These are phyloP conservation scores for Thalassiosira mediterranea DNA, from an alignment of 352 stramenopile species.

Conservation along the genomic window DNA sequence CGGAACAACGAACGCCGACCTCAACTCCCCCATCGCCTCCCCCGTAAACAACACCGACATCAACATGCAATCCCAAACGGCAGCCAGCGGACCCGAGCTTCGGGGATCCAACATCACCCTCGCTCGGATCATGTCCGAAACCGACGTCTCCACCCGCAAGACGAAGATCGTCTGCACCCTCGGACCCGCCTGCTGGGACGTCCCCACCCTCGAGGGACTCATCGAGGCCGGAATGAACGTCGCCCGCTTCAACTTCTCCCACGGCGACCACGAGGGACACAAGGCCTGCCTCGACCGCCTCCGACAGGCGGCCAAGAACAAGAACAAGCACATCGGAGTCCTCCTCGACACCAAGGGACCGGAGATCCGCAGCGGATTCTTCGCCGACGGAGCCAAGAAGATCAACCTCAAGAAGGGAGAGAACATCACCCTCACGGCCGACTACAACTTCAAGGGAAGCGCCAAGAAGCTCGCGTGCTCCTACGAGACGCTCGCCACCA, in stretches of 20 bases:
- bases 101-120: constrained; percentile 77
- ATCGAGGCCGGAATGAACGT: constrained; percentile 94
- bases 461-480: constrained; percentile 89
- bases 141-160: constrained; percentile 81
- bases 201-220: constrained; percentile 90
- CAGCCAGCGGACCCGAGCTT: constrained; percentile 48
- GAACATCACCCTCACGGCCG: constrained; percentile 79
- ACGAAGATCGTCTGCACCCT: constrained; percentile 99
- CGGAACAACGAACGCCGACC: no score
- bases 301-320: constrained; percentile 74
- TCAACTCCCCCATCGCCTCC: no score
- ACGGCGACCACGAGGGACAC: constrained; percentile 93
- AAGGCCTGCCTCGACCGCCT: constrained; percentile 84
- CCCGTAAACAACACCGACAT: no score
- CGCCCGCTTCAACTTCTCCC: constrained; percentile 98
- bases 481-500: constrained; percentile 91
- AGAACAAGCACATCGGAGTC: constrained; percentile 84
- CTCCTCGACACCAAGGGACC: constrained; percentile 98
- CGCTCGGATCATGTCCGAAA: constrained; percentile 54
- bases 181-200: constrained; percentile 95
- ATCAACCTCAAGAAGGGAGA: constrained; percentile 78
- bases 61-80: constrained; percentile 53
- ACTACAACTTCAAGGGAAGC: constrained; percentile 83
- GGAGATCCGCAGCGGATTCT: constrained; percentile 84
- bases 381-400: constrained; percentile 78